Conservation (phyloP, 768 basidiomycete species). For the Amanita exitialis region DNA sequence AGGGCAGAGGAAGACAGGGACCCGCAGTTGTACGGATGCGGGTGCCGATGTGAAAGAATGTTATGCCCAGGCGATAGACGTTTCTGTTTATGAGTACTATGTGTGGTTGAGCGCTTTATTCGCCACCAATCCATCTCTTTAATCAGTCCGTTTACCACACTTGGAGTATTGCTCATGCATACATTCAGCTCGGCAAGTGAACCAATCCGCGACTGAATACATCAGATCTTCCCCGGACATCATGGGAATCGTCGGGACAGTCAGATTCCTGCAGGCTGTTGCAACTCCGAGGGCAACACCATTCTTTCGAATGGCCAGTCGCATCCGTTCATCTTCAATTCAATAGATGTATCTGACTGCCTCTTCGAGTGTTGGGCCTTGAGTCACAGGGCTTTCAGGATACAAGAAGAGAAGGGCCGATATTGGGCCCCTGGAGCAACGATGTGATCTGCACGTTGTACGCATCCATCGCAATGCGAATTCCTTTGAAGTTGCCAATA, state of each 20-base stretch:
- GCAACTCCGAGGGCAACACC: not conserved
- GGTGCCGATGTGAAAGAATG: no score
- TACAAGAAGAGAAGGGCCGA: conserved; percentile 48
- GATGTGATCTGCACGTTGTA: conserved; percentile 62
- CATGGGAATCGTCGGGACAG: not conserved
- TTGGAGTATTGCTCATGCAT: not conserved
- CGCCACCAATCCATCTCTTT: no score
- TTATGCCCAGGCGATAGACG: no score
- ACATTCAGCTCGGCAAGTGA: not conserved
- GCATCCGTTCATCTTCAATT: no score
- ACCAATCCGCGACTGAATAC: not conserved
- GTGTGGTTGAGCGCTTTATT: no score
- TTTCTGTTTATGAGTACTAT: no score
- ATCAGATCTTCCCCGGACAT: not conserved
- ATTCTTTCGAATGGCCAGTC: not conserved
- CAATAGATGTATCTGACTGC: not conserved
- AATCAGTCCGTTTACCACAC: not conserved
- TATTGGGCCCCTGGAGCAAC: conserved; percentile 56
- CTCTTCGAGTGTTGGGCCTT: not conserved
- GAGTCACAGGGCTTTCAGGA: conserved; percentile 19
- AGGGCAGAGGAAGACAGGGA: no score
- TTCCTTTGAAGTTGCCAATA: conserved; percentile 25
- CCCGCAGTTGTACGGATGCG: no score
- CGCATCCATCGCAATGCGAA: conserved; percentile 41
- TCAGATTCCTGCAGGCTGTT: not conserved